Conservation (phyloP, 176 grass and related monocot species). For the maize (Zea mays) region DNA sequence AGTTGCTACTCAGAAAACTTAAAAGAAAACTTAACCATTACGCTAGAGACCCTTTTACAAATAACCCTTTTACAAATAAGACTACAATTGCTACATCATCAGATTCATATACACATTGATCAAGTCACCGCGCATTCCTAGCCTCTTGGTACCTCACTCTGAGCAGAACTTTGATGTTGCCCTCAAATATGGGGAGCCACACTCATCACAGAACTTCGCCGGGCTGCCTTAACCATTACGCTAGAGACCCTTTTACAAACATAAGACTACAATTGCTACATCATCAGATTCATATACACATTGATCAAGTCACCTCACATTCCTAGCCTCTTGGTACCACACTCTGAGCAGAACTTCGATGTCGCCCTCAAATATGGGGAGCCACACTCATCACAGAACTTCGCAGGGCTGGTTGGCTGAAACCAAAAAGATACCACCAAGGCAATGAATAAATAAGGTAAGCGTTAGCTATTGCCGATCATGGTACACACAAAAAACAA, state of each 20-base stretch:
- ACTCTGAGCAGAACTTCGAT: conserved; percentile 93
- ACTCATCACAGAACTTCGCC: conserved; percentile 93
- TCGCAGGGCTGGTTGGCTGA: conserved; percentile 77
- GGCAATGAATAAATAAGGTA: background rate
- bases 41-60: too few relatives aligned
- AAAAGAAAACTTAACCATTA: too few relatives aligned
- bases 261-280: conserved; percentile 22
- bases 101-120: conserved; percentile 14
- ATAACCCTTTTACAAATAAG: too few relatives aligned
- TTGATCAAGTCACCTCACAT: conserved; percentile 25
- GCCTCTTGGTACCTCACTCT: conserved; percentile 84
- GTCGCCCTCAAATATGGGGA: conserved; percentile 79
- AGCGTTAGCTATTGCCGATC: background rate
- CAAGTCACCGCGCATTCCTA: conserved; percentile 49
- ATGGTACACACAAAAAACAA: background rate
- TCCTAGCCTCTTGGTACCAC: conserved; percentile 86
- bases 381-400: conserved; percentile 94
- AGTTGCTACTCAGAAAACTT: too few relatives aligned
- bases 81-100: conserved; percentile 17
- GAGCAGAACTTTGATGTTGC: conserved; percentile 91
- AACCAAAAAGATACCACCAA: conserved; percentile 33
- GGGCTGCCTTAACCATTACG: conserved; percentile 26
- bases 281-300: conserved; percentile 14
- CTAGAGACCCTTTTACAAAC: background rate
- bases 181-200: conserved; percentile 80